Evolutionary conservation across 2,329 filamentous ascomycete genomes (phyloP).

Genomic region (Fusarium miscanthi): DNA sequence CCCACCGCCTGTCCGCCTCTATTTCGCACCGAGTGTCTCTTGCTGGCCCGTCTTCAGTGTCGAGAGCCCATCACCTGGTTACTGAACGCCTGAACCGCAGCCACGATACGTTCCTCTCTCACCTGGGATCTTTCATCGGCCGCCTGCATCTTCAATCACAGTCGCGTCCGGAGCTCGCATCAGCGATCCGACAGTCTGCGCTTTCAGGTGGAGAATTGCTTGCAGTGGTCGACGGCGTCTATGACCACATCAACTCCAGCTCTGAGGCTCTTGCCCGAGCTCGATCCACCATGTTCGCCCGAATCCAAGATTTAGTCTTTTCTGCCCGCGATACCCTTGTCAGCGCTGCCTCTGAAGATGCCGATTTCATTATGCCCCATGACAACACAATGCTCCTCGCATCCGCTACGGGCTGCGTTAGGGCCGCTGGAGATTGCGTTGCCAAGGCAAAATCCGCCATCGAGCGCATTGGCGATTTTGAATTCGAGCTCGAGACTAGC

Average conservation of each 20-base stretch:
- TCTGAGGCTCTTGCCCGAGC: constrained; percentile 74
- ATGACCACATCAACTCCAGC: constrained; percentile 77
- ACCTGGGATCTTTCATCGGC: constrained; percentile 93
- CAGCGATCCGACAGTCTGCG: constrained; percentile 85
- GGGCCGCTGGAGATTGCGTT: constrained; percentile 90
- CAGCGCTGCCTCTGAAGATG: constrained; percentile 74
- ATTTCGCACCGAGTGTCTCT: constrained; percentile 82
- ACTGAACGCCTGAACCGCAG: constrained; percentile 83
- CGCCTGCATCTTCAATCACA: constrained; percentile 91
- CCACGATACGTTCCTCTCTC: constrained; percentile 90
- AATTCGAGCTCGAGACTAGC: constrained; percentile 76
- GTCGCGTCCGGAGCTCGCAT: constrained; percentile 83
- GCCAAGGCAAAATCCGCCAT: constrained; percentile 86
- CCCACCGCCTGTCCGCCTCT: constrained; percentile 63
- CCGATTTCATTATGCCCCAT: constrained; percentile 83
- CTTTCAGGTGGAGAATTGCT: constrained; percentile 83
- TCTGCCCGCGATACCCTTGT: constrained; percentile 84
- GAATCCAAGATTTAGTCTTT: constrained; percentile 82
- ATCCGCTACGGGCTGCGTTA: constrained; percentile 88
- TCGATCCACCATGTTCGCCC: constrained; percentile 80
- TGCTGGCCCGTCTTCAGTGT: constrained; percentile 71
- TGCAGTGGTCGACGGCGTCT: constrained; percentile 83
- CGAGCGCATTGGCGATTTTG: constrained; percentile 90
- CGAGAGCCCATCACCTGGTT: constrained; percentile 77
- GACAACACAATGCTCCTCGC: constrained; percentile 80